Percentiles rank a stretch among this genome's conserved stretches.
Conservation (phyloP, 2,329 filamentous ascomycete species). For the Pyricularia sp. region DNA sequence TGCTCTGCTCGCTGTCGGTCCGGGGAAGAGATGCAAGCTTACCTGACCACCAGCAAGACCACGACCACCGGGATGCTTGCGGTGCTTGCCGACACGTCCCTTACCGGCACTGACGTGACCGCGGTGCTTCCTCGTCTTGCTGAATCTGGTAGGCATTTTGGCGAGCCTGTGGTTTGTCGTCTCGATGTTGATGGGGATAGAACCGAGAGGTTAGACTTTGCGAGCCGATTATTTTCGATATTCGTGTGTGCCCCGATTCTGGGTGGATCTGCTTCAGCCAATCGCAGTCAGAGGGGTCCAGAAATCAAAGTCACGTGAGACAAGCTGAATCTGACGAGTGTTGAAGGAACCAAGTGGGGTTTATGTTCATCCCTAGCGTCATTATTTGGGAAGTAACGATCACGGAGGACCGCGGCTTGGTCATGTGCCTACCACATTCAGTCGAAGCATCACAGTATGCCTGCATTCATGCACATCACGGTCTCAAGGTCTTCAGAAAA, state of each 20-base stretch:
- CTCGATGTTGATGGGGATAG: constrained; percentile 4
- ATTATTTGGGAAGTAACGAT: no score
- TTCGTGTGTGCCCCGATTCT: constrained; percentile 4
- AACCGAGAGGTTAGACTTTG: background rate
- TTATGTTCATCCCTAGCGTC: background rate
- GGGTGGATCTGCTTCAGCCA: background rate
- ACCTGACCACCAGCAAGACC: constrained; percentile 87
- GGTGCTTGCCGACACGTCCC: constrained; percentile 97
- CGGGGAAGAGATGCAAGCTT: constrained; percentile 7
- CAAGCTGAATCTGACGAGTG: background rate
- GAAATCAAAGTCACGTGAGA: background rate
- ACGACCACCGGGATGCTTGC: constrained; percentile 81
- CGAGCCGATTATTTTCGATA: constrained; percentile 1
- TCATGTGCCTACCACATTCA: no score
- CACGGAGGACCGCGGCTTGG: no score
- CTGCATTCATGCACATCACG: background rate
- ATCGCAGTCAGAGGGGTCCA: background rate
- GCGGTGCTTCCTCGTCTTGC: constrained; percentile 77
- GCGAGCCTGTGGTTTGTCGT: constrained; percentile 10
- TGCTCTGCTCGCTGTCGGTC: background rate
- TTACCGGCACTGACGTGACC: constrained; percentile 98
- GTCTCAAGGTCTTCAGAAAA: no score
- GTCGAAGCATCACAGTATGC: background rate
- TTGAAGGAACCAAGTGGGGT: background rate
- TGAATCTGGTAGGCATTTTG: constrained; percentile 57